A percentile compares a stretch with the other conserved stretches of the same genome.
These are phyloP conservation scores for Cystofilobasidium ferigula DNA, from an alignment of 768 basidiomycete species.

Conservation along the genomic window DNA sequence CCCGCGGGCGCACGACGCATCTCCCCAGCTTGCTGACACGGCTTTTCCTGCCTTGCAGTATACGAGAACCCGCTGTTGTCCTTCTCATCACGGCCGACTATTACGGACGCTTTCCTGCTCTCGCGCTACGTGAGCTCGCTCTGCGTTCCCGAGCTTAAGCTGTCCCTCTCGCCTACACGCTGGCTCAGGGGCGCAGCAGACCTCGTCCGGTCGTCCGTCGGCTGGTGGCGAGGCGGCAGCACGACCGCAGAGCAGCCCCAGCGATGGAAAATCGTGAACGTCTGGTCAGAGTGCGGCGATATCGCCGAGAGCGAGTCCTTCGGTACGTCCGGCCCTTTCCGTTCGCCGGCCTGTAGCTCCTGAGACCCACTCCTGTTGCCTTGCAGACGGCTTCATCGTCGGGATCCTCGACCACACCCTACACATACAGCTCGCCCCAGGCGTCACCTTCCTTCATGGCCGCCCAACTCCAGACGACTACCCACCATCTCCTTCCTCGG, in stretches of 20 bases:
- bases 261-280: background rate
- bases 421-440: conserved; percentile 16
- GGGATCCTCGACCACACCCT: conserved; percentile 22
- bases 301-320: conserved; percentile 13
- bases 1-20: background rate
- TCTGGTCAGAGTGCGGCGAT: conserved; percentile 18
- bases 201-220: background rate
- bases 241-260: background rate
- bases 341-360: background rate
- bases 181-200: background rate
- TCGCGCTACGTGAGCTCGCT: conserved; percentile 12
- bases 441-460: background rate
- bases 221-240: background rate
- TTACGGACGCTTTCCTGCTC: conserved; percentile 21
- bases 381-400: conserved; percentile 13
- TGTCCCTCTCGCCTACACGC: background rate
- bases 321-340: background rate
- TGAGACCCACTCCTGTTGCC: background rate
- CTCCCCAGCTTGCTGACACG: background rate
- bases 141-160: background rate
- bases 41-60: background rate
- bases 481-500: background rate
- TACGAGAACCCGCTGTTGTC: conserved; percentile 23
- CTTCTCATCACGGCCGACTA: conserved; percentile 10
- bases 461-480: background rate